Percentiles rank a stretch among this genome's conserved stretches.
phyloP scores from a whole-genome alignment of 768 basidiomycete genomes.

The Lyophyllum shimeji region DNA sequence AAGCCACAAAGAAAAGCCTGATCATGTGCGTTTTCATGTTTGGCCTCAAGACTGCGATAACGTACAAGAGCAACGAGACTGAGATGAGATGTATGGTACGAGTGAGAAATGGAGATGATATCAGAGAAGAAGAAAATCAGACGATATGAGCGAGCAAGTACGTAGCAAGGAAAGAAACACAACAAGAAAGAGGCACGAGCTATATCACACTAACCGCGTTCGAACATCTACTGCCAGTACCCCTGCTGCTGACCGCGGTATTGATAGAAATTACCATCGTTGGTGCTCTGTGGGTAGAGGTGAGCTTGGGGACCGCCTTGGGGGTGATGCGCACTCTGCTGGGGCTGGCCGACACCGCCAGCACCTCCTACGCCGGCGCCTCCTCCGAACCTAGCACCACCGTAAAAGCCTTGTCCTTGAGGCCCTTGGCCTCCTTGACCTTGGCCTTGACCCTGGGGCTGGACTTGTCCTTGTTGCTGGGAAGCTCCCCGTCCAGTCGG shows the following conservation, averaged over 20 bases:
- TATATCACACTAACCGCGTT: slow-evolving; percentile 3
- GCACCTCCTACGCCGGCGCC: slow-evolving; percentile 35
- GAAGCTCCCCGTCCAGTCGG: slow-evolving; percentile 44
- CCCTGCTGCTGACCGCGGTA: slow-evolving; percentile 68
- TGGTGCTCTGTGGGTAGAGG: slow-evolving; percentile 63
- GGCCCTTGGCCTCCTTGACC: slow-evolving; percentile 47
- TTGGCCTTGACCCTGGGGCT: slow-evolving; percentile 54
- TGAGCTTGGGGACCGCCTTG: slow-evolving; percentile 53
- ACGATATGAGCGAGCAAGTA: slow-evolving; percentile 13
- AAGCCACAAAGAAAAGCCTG: too few species aligned
- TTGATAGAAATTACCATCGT: slow-evolving; percentile 68
- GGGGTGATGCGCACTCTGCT: slow-evolving; percentile 41
- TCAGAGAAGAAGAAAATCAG: slow-evolving; percentile 8
- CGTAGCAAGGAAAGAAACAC: slow-evolving; percentile 10
- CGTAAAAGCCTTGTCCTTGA: slow-evolving; percentile 52
- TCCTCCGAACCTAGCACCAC: slow-evolving; percentile 43
- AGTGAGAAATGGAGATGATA: slow-evolving; percentile 16
- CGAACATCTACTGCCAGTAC: slow-evolving; percentile 54
- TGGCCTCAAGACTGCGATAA: slow-evolving; percentile 17
- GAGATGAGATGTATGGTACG: slow-evolving; percentile 24
- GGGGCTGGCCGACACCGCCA: slow-evolving; percentile 39
- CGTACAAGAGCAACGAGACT: slow-evolving; percentile 19
- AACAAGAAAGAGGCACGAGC: slow-evolving; percentile 10
- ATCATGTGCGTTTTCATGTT: slow-evolving; percentile 14
- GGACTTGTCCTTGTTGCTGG: slow-evolving; percentile 42